Percentiles rank a stretch among this genome's conserved stretches.
Evolutionary conservation across 2,329 filamentous ascomycete genomes (phyloP).

Genomic region (Claviceps humidiphila): DNA sequence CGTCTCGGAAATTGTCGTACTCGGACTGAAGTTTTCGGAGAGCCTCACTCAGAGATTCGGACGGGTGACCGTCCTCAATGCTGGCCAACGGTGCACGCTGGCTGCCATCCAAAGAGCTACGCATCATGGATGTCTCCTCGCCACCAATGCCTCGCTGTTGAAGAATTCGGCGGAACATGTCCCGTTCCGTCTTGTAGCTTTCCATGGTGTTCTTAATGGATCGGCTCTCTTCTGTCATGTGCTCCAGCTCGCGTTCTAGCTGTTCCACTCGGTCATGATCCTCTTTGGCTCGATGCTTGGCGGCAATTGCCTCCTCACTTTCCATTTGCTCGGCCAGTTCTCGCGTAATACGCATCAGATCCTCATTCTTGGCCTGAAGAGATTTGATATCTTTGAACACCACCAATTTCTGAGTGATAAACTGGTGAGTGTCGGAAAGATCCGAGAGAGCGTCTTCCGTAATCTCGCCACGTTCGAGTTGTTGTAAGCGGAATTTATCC

Average conservation of each 20-base stretch:
- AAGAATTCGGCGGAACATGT: constrained; percentile 93
- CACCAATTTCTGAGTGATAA: constrained; percentile 82
- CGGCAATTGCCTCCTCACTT: constrained; percentile 67
- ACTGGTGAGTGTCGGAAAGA: constrained; percentile 70
- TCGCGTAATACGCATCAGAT: constrained; percentile 69
- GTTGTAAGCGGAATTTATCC: constrained; percentile 63
- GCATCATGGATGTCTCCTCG: constrained; percentile 57
- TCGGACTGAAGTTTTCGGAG: constrained; percentile 80
- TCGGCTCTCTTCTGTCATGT: constrained; percentile 70
- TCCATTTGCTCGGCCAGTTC: constrained; percentile 83
- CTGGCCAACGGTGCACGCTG: constrained; percentile 41
- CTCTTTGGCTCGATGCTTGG: constrained; percentile 47
- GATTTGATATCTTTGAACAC: constrained; percentile 78
- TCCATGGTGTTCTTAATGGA: constrained; percentile 74
- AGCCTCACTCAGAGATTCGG: constrained; percentile 55
- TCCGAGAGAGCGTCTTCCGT: constrained; percentile 57
- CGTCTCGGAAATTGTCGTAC: constrained; percentile 80
- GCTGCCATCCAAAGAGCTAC: constrained; percentile 51
- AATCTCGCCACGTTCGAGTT: constrained; percentile 63
- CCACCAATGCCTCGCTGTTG: constrained; percentile 52
- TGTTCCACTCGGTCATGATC: constrained; percentile 61
- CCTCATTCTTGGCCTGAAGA: constrained; percentile 76
- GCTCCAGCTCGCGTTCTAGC: constrained; percentile 58
- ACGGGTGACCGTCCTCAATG: constrained; percentile 42
- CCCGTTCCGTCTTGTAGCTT: constrained; percentile 87